Percentiles rank a stretch among this genome's conserved stretches.
Conservation (phyloP, 495 filamentous ascomycete genomes). For the Talaromyces thailandensis region DNA sequence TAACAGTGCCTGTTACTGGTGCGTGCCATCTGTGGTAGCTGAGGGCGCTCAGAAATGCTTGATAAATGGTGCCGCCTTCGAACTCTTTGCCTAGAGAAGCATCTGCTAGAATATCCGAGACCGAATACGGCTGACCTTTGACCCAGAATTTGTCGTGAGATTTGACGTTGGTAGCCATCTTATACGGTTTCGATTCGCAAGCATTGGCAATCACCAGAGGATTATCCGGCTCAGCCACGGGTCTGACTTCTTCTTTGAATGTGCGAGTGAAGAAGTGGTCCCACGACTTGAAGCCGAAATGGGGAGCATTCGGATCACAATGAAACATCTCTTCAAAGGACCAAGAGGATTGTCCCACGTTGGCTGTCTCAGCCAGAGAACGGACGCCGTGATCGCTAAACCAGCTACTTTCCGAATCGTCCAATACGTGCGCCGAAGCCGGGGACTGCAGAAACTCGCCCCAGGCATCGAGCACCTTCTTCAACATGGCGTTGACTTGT, state of each 20-base stretch:
- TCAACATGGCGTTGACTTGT: conserved; percentile 58
- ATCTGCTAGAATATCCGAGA: conserved; percentile 52
- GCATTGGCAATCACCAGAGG: conserved; percentile 48
- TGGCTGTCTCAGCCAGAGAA: conserved; percentile 41
- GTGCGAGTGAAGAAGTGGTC: conserved; percentile 67
- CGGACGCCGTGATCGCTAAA: conserved; percentile 42
- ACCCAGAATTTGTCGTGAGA: conserved; percentile 48
- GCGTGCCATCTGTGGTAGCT: conserved; percentile 67
- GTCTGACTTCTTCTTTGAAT: conserved; percentile 45
- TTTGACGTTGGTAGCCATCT: conserved; percentile 16
- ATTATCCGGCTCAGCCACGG: conserved; percentile 42
- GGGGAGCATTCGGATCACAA: conserved; percentile 1
- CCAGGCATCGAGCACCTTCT: conserved; percentile 62
- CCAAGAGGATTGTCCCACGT: conserved; percentile 15
- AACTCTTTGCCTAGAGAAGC: conserved; percentile 44
- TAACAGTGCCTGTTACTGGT: conserved; percentile 50
- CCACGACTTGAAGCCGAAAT: conserved; percentile 60
- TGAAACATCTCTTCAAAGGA: not conserved
- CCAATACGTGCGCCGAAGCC: conserved; percentile 49
- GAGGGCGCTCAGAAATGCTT: conserved; percentile 54
- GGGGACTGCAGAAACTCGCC: conserved; percentile 48
- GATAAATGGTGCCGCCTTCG: conserved; percentile 54
- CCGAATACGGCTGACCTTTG: conserved; percentile 58
- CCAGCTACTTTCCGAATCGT: conserved; percentile 45
- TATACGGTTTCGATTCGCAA: conserved; percentile 50